phyloP scores from a whole-genome alignment of 2,329 filamentous ascomycete species.

The Pyrenochaeta sp. region DNA sequence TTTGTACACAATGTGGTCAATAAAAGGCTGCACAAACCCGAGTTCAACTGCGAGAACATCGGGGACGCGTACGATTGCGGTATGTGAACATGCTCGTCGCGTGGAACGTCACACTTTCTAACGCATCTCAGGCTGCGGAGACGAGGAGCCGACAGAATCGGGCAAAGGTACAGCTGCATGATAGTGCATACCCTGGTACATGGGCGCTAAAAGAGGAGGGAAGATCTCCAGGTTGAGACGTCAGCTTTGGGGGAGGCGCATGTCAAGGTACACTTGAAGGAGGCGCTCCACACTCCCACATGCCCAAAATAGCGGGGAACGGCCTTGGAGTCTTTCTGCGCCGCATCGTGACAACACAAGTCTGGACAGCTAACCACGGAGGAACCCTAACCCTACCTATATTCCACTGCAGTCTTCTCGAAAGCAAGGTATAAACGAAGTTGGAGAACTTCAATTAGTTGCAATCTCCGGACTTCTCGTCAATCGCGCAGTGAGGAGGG shows the following conservation, averaged over 20 bases:
- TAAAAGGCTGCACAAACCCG: constrained; percentile 64
- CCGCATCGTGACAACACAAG: too few relatives aligned
- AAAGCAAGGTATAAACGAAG: too few relatives aligned
- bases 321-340: too few relatives aligned
- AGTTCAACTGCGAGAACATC: constrained; percentile 70
- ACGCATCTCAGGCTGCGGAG: too few relatives aligned
- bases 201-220: constrained; percentile 15
- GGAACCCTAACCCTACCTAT: too few relatives aligned
- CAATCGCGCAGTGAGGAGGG: constrained; percentile 1
- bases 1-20: constrained; percentile 73
- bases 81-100: too few relatives aligned
- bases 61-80: constrained; percentile 72
- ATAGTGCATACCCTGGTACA: constrained; percentile 13
- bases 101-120: too few relatives aligned
- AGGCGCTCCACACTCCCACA: constrained; percentile 3
- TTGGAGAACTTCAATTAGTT: too few relatives aligned
- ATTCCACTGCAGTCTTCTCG: too few relatives aligned
- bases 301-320: too few relatives aligned
- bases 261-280: constrained; percentile 5
- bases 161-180: constrained; percentile 25
- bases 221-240: constrained; percentile 17
- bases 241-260: constrained; percentile 10
- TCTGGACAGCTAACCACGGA: too few relatives aligned
- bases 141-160: constrained; percentile 54
- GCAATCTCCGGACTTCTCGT: too few relatives aligned